A percentile compares a stretch with the other conserved stretches of the same genome.
phyloP scores from a whole-genome alignment of 345 rosid genomes.

The Rubroshorea leprosula region DNA sequence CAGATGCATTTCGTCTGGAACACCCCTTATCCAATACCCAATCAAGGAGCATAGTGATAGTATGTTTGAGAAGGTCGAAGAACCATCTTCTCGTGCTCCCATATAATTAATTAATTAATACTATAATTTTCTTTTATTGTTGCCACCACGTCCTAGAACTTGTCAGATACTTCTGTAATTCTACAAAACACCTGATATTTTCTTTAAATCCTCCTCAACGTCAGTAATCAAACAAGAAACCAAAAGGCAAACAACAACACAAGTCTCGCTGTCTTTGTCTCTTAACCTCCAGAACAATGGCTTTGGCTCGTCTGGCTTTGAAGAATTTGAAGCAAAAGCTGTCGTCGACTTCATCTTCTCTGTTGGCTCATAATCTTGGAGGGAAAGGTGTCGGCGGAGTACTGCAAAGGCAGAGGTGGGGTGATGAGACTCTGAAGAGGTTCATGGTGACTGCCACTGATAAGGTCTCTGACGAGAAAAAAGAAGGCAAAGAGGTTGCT shows the following conservation, averaged over 20 bases:
- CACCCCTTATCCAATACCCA: background rate
- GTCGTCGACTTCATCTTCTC: slow-evolving; percentile 15
- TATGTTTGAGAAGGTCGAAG: background rate
- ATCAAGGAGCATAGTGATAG: too few species aligned
- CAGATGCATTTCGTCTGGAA: background rate
- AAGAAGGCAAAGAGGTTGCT: slow-evolving; percentile 32
- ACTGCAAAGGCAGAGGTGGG: slow-evolving; percentile 21
- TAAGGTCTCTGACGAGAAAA: slow-evolving; percentile 19
- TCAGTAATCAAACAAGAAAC: background rate
- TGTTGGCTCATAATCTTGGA: background rate
- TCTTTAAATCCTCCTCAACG: slow-evolving; percentile 9
- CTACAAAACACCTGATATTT: background rate
- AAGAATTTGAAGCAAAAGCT: slow-evolving; percentile 30
- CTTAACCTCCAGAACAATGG: slow-evolving; percentile 21
- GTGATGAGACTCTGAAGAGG: slow-evolving; percentile 31
- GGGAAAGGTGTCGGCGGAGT: background rate
- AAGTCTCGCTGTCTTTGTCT: background rate
- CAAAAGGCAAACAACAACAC: background rate
- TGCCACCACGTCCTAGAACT: slow-evolving; percentile 22
- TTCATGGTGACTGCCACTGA: slow-evolving; percentile 27
- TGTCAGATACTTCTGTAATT: slow-evolving; percentile 30
- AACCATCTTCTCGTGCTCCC: background rate
- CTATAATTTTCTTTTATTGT: background rate
- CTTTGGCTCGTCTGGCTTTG: slow-evolving; percentile 39
- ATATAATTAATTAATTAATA: too few species aligned